phyloP scores from a whole-genome alignment of 352 stramenopile genomes.

The Globisporangium barbulae region DNA sequence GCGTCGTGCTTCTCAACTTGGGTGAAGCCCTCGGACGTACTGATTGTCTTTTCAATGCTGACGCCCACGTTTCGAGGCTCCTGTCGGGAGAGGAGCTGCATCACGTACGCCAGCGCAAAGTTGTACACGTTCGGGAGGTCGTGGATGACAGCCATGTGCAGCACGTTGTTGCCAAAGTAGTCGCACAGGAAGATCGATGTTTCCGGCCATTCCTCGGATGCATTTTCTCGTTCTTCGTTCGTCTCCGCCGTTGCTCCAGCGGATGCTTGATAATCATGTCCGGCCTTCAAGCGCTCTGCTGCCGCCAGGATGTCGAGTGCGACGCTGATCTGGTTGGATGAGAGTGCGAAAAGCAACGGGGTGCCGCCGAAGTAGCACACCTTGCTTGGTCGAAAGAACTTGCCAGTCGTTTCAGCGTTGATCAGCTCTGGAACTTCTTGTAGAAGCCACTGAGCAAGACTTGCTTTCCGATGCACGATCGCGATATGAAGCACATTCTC shows the following conservation, averaged over 20 bases:
- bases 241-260: not conserved
- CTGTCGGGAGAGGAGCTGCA: constrained; percentile 26
- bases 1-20: constrained; percentile 1
- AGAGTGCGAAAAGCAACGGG: constrained; percentile 52
- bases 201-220: not conserved
- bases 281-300: constrained; percentile 20
- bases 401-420: constrained; percentile 39
- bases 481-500: constrained; percentile 69
- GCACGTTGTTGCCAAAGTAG: constrained; percentile 51
- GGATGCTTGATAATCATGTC: not conserved
- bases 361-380: constrained; percentile 62
- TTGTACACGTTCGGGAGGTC: constrained; percentile 53
- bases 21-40: constrained; percentile 4
- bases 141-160: constrained; percentile 58
- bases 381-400: constrained; percentile 49
- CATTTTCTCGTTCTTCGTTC: constrained; percentile 12
- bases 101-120: constrained; percentile 52
- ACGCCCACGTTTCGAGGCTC: constrained; percentile 2
- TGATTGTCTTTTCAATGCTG: constrained; percentile 12
- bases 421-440: constrained; percentile 34
- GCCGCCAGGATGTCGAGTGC: constrained; percentile 35
- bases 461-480: constrained; percentile 46
- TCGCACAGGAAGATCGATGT: constrained; percentile 57
- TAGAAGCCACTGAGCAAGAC: constrained; percentile 41
- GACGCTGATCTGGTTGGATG: constrained; percentile 52